phyloP scores from a whole-genome alignment of 345 rosid species.

The Gossypium australe region DNA sequence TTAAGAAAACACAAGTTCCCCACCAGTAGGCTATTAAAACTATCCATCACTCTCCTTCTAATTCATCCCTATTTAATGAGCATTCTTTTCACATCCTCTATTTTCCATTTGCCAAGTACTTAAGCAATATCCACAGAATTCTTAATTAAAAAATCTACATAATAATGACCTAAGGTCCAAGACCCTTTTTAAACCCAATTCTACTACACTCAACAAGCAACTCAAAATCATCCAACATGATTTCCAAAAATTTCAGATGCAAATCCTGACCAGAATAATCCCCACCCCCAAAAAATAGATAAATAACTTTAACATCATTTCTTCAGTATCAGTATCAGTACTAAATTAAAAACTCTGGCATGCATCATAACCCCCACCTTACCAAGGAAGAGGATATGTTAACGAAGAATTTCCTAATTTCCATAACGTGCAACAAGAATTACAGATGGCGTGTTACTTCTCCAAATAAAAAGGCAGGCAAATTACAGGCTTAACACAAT shows the following conservation, averaged over 20 bases:
- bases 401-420: neutral
- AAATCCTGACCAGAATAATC: neutral
- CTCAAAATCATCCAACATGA: neutral
- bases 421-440: neutral
- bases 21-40: neutral
- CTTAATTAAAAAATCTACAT: neutral
- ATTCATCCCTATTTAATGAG: neutral
- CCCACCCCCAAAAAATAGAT: neutral
- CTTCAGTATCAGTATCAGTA: neutral
- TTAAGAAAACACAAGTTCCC: neutral
- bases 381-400: neutral
- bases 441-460: neutral
- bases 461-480: neutral
- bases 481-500: constrained; percentile 8
- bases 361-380: neutral
- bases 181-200: neutral
- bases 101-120: neutral
- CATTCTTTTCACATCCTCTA: neutral
- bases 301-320: neutral
- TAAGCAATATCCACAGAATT: neutral
- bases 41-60: neutral
- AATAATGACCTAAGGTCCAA: neutral
- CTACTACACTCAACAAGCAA: neutral
- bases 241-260: neutral
- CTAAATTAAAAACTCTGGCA: neutral